Evolutionary conservation across 345 rosid genomes (phyloP).

Genomic region (Lenwebbia sp.): DNA sequence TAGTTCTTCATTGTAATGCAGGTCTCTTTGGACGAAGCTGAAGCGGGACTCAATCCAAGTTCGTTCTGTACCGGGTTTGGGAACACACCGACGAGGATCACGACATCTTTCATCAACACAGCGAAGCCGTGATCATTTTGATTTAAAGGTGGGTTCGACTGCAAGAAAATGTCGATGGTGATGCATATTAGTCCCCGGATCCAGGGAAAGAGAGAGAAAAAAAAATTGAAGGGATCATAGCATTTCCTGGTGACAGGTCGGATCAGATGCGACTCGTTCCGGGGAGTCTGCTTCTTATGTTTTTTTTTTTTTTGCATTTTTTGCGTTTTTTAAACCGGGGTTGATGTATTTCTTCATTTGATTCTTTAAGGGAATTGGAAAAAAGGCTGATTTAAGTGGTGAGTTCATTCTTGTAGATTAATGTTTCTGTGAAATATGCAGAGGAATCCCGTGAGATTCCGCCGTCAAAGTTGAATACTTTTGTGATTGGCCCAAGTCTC

Average conservation of each 20-base stretch:
- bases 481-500: neutral
- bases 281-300: neutral
- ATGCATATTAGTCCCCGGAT: neutral
- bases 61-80: conserved; percentile 58
- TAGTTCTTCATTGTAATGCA: conserved; percentile 8
- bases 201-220: neutral
- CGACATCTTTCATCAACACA: neutral
- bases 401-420: neutral
- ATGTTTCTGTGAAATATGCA: neutral
- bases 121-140: neutral
- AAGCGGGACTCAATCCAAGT: conserved; percentile 18
- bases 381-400: neutral
- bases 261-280: neutral
- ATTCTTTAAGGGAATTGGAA: neutral
- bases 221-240: neutral
- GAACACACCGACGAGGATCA: neutral
- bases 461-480: neutral
- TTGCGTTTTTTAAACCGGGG: neutral
- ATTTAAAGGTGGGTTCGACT: neutral
- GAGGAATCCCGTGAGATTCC: neutral
- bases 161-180: neutral
- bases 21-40: conserved; percentile 10
- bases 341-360: neutral
- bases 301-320: neutral
- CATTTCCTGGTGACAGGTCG: neutral